A percentile compares a stretch with the other conserved stretches of the same genome.
phyloP scores from a whole-genome alignment of 148 eudicot species.

The Heliosperma pusillum region DNA sequence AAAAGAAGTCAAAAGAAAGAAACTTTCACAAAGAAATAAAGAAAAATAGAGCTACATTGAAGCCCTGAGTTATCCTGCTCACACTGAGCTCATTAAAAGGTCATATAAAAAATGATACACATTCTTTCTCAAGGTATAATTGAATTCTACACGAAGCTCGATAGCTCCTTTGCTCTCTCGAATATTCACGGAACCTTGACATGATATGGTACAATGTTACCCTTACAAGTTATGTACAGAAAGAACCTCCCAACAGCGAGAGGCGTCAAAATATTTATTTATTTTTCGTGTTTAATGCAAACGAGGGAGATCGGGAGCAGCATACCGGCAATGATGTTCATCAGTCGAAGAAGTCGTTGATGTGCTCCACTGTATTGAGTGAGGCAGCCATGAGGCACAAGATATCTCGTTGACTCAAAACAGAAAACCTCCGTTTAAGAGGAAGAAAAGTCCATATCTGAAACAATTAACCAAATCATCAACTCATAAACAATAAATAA shows the following conservation, averaged over 20 bases:
- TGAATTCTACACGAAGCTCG: neutral
- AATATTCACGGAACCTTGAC: neutral
- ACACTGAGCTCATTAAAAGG: neutral
- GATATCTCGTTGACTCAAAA: slow-evolving; percentile 2
- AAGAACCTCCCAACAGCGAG: slow-evolving; percentile 12
- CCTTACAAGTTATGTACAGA: slow-evolving; percentile 2
- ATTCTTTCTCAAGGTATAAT: neutral
- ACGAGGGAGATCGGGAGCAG: slow-evolving; percentile 19
- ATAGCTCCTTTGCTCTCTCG: slow-evolving; percentile 10
- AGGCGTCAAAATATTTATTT: slow-evolving; percentile 2
- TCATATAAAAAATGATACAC: neutral
- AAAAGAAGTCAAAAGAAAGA: neutral
- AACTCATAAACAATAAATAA: neutral
- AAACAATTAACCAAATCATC: neutral
- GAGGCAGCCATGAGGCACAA: slow-evolving; percentile 5
- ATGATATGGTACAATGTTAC: neutral
- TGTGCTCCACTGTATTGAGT: slow-evolving; percentile 9
- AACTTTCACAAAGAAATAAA: neutral
- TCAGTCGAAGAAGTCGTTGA: slow-evolving; percentile 7
- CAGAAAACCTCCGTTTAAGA: slow-evolving; percentile 10
- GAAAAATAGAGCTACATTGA: neutral
- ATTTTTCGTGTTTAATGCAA: slow-evolving; percentile 20
- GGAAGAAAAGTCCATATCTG: slow-evolving; percentile 24
- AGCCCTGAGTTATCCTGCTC: neutral
- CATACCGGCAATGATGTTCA: slow-evolving; percentile 20